phyloP scores from a whole-genome alignment of 345 rosid genomes.

The Aquilaria malaccensis region DNA sequence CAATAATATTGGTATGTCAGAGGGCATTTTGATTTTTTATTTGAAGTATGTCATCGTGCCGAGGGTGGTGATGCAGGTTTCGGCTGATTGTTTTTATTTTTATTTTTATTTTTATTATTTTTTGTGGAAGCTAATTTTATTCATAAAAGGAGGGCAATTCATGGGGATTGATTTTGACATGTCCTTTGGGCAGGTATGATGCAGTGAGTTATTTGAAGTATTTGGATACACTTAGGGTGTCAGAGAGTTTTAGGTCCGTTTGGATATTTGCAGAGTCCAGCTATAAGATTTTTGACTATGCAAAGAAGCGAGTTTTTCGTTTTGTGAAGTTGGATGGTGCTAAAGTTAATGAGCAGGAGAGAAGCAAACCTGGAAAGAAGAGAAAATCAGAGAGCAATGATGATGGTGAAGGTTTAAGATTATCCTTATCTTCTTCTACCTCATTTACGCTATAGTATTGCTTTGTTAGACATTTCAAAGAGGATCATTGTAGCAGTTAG shows the following conservation, averaged over 20 bases:
- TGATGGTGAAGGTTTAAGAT: slow-evolving; percentile 23
- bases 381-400: slow-evolving; percentile 43
- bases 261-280: slow-evolving; percentile 99
- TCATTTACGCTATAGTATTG: slow-evolving; percentile 1
- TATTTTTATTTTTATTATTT: neutral
- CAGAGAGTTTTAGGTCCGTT: slow-evolving; percentile 96
- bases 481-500: neutral
- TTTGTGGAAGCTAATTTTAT: neutral
- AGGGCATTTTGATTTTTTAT: no score
- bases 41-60: no score
- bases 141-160: neutral
- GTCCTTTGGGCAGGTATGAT: slow-evolving; percentile 62
- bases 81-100: neutral
- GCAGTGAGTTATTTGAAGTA: slow-evolving; percentile 96
- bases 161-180: slow-evolving; percentile 9
- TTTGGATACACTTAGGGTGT: slow-evolving; percentile 88
- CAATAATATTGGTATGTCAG: no score
- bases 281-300: slow-evolving; percentile 92
- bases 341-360: slow-evolving; percentile 35
- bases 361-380: slow-evolving; percentile 40
- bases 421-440: slow-evolving; percentile 2
- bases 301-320: slow-evolving; percentile 87
- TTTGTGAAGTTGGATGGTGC: slow-evolving; percentile 43
- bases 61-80: neutral
- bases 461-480: slow-evolving; percentile 3